phyloP scores from a whole-genome alignment of 306 rosid genomes.

The Gleditsia sinensis region DNA sequence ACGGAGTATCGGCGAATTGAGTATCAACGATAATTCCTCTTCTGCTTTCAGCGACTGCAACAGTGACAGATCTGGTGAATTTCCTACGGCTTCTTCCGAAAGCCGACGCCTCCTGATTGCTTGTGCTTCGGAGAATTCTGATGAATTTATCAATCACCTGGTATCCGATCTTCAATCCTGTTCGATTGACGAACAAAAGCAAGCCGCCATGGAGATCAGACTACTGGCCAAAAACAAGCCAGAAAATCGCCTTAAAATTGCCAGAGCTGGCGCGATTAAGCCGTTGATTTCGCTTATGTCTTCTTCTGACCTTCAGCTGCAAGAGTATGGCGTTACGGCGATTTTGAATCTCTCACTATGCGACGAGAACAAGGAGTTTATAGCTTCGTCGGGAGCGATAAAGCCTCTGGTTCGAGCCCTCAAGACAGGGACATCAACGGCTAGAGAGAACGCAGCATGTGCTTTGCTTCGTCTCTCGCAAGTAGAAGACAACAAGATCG shows the following conservation, averaged over 20 bases:
- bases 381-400: slow-evolving; percentile 67
- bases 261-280: slow-evolving; percentile 64
- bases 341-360: slow-evolving; percentile 83
- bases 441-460: slow-evolving; percentile 87
- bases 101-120: slow-evolving; percentile 54
- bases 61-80: slow-evolving; percentile 87
- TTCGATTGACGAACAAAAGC: slow-evolving; percentile 74
- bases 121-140: slow-evolving; percentile 71
- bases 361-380: slow-evolving; percentile 75
- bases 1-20: slow-evolving; percentile 46
- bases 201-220: slow-evolving; percentile 88
- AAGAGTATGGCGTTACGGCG: slow-evolving; percentile 82
- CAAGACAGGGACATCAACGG: slow-evolving; percentile 58
- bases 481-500: slow-evolving; percentile 57
- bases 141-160: slow-evolving; percentile 60
- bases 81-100: slow-evolving; percentile 54
- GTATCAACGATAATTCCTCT: slow-evolving; percentile 56
- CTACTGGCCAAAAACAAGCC: slow-evolving; percentile 79
- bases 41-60: slow-evolving; percentile 86
- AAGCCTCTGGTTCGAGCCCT: slow-evolving; percentile 75
- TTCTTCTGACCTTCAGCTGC: slow-evolving; percentile 69
- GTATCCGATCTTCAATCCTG: slow-evolving; percentile 58
- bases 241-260: slow-evolving; percentile 74
- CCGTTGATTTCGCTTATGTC: slow-evolving; percentile 66
- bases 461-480: slow-evolving; percentile 79